Evolutionary conservation across 306 rosid species (phyloP).

Genomic region (Acacia melanoxylon): DNA sequence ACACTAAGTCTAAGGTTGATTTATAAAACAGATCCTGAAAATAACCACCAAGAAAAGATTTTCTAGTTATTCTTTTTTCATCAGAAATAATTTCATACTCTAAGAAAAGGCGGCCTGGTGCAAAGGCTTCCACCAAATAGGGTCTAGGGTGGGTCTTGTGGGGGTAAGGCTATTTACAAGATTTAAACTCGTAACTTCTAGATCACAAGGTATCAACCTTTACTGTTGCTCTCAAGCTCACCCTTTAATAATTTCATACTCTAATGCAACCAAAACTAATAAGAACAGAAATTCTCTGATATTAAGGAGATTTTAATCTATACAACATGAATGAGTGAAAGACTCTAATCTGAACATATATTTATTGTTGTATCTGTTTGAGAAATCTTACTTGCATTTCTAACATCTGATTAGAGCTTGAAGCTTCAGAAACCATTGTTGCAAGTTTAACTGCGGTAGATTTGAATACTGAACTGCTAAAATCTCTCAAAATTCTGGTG

Average conservation of each 20-base stretch:
- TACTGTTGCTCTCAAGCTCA: no score
- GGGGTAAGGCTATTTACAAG: no score
- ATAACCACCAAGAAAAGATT: conserved; percentile 1
- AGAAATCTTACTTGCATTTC: conserved; percentile 41
- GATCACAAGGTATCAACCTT: no score
- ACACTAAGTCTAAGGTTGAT: conserved; percentile 29
- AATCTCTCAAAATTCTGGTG: conserved; percentile 49
- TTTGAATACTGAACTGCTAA: conserved; percentile 41
- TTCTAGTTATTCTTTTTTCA: background rate
- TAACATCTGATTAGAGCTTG: conserved; percentile 31
- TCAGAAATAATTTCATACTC: background rate
- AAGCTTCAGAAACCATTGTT: conserved; percentile 30
- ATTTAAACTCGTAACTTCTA: no score
- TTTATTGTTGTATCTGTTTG: background rate
- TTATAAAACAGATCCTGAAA: conserved; percentile 26
- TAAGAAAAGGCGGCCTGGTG: no score
- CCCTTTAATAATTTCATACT: background rate
- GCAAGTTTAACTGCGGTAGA: conserved; percentile 47
- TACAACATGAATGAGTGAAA: background rate
- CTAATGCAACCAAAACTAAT: background rate
- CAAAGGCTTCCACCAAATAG: no score
- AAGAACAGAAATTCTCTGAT: background rate
- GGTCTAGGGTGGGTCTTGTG: no score
- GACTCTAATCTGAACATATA: background rate
- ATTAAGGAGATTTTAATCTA: background rate